Conservation (phyloP, 2,329 filamentous ascomycete species). For the Hypomyces perniciosus region DNA sequence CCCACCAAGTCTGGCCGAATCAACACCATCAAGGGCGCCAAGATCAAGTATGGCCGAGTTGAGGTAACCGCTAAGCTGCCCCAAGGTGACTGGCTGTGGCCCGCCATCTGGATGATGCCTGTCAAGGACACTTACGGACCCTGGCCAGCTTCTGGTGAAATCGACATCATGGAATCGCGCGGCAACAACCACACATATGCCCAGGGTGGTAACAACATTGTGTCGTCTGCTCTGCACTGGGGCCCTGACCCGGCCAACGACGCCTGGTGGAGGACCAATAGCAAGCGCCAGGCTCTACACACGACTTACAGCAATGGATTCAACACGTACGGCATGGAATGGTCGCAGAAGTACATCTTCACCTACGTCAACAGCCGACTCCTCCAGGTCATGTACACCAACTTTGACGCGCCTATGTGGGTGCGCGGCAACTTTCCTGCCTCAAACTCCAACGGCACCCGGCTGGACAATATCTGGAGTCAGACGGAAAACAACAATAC, state of each 20-base stretch:
- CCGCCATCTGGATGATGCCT: conserved; percentile 87
- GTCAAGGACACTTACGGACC: conserved; percentile 63
- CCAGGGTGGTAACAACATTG: conserved; percentile 75
- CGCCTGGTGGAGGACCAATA: conserved; percentile 78
- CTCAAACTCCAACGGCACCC: conserved; percentile 58
- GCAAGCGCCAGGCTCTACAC: conserved; percentile 68
- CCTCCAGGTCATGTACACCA: conserved; percentile 73
- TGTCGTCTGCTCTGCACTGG: conserved; percentile 76
- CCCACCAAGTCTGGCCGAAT: conserved; percentile 74
- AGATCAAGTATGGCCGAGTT: conserved; percentile 74
- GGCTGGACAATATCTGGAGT: conserved; percentile 58
- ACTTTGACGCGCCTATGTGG: conserved; percentile 65
- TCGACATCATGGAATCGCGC: conserved; percentile 74
- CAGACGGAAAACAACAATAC: conserved; percentile 54
- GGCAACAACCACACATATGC: conserved; percentile 75
- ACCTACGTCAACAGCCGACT: conserved; percentile 78
- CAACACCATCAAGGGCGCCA: conserved; percentile 63
- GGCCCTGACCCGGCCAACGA: conserved; percentile 67
- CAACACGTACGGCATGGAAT: conserved; percentile 78
- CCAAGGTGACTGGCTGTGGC: conserved; percentile 80
- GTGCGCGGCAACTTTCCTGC: conserved; percentile 61
- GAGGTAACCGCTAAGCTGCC: conserved; percentile 75
- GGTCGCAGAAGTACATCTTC: conserved; percentile 84
- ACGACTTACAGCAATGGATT: conserved; percentile 63
- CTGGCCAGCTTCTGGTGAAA: conserved; percentile 78